Evolutionary conservation across 75 land plant genomes (phyloP).

Genomic region (Picea sitchensis): DNA sequence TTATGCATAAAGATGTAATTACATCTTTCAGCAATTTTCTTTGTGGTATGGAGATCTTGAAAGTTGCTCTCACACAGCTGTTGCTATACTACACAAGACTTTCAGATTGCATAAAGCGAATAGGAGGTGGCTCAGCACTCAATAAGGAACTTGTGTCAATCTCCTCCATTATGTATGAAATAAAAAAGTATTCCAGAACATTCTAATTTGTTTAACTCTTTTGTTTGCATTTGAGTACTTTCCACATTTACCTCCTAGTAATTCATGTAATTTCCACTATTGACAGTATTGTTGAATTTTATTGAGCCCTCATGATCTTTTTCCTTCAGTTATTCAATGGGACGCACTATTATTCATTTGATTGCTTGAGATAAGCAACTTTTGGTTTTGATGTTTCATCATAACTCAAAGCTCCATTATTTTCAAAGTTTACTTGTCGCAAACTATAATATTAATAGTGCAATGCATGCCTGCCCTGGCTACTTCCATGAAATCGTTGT

Average conservation of each 20-base stretch:
- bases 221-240: not conserved
- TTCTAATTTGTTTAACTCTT: slow-evolving; percentile 33
- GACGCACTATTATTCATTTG: not conserved
- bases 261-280: not conserved
- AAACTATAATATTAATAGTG: not conserved
- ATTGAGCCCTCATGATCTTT: not conserved
- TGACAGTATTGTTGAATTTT: not conserved
- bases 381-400: not conserved
- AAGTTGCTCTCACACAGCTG: slow-evolving; percentile 89
- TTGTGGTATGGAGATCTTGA: slow-evolving; percentile 97
- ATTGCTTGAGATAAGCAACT: not conserved
- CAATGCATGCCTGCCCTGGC: not conserved
- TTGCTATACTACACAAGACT: slow-evolving; percentile 95
- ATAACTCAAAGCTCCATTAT: not conserved
- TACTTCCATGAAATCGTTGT: not conserved
- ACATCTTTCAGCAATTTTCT: slow-evolving; percentile 99
- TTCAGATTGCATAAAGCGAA: slow-evolving; percentile 76
- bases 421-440: not conserved
- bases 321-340: not conserved
- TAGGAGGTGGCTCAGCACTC: slow-evolving; percentile 70
- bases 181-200: slow-evolving; percentile 92
- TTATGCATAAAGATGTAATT: slow-evolving; percentile 99
- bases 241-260: not conserved
- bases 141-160: slow-evolving; percentile 97
- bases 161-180: slow-evolving; percentile 92